Evolutionary conservation across 2,329 filamentous ascomycete genomes (phyloP).

Genomic region (Cyanodermella asteris): DNA sequence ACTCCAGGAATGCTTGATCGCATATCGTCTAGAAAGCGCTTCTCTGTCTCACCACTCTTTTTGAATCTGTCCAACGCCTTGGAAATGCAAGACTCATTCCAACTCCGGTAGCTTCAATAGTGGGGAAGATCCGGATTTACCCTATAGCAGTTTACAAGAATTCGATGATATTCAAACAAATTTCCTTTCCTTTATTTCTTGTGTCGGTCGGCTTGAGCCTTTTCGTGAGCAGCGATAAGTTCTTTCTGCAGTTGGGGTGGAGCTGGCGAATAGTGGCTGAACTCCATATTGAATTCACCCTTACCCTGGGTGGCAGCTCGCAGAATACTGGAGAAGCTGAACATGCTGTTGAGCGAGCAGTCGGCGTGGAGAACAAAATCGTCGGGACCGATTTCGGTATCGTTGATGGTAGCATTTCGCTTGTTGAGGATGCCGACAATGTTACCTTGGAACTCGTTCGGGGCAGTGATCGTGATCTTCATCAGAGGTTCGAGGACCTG

Average conservation of each 20-base stretch:
- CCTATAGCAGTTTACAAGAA: no score
- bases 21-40: no score
- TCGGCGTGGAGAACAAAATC: constrained; percentile 87
- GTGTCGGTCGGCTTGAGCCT: not conserved
- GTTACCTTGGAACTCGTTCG: constrained; percentile 92
- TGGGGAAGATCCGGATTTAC: no score
- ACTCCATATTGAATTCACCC: constrained; percentile 98
- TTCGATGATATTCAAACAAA: not conserved
- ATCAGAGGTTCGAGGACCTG: constrained; percentile 86
- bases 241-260: constrained; percentile 74
- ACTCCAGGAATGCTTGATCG: no score
- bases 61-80: no score
- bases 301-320: constrained; percentile 91
- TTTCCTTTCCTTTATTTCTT: not conserved
- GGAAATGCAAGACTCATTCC: no score
- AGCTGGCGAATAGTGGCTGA: constrained; percentile 80
- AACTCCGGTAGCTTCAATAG: not conserved
- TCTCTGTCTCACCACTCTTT: no score
- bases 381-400: constrained; percentile 81
- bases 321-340: constrained; percentile 81
- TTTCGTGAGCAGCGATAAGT: constrained; percentile 1
- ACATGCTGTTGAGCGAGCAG: constrained; percentile 91
- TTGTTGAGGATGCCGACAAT: constrained; percentile 93
- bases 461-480: constrained; percentile 93
- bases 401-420: constrained; percentile 80